Evolutionary conservation across 768 basidiomycete genomes (phyloP), one percentile per base, ranked within the genome.

Genomic region (Tylopilus plumbeoviolaceoides): DNA sequence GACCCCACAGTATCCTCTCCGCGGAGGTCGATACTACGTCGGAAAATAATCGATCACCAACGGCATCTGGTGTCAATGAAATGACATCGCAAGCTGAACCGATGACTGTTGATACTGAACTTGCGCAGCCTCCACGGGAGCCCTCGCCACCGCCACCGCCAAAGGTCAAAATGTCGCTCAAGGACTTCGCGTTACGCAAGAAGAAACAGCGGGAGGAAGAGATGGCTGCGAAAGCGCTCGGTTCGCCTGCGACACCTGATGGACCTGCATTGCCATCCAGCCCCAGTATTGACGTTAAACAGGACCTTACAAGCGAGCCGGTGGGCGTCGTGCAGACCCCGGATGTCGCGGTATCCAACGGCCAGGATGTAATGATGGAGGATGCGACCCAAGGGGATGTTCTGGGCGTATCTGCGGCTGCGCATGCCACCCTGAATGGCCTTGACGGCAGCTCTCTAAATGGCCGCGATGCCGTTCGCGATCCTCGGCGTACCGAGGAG

Each of bases 161-260:
- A 44, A 81, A 83, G 41, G 81, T 82, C 57, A 75, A 76, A 53
- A 59, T 83, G 66, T 79, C 82, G 0, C 63, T 84, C 44, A 79
- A 78, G 58, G 82, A 84, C 55, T 84, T 82, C 58, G 78, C 75
- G 28, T 50, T 78, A 28, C 67, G 83, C 51, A 82, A 76, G 73
- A 78, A 76, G 72, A 78, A 76, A 64, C 73, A 76, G 58, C 70
- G 74, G 48, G 78, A 80, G 57, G 76, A 79, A 57, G 72, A 74
- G 51, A 64, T 64, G 61, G 70, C 62, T 1, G 67, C 67, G 5
- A 68, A 70, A 51, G 57, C 61, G 25, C 25, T 50, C 2, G 25
- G 44, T n/a, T 67, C 70, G 4, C 65, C 72, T 20, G 42, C 7
- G 28, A 58, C 55, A 9, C 50, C 58, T 1, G 59, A 62, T 0